Base-by-base conservation (phyloP, 2,329 filamentous ascomycete genomes). In the Diaporthe destruens region DNA sequence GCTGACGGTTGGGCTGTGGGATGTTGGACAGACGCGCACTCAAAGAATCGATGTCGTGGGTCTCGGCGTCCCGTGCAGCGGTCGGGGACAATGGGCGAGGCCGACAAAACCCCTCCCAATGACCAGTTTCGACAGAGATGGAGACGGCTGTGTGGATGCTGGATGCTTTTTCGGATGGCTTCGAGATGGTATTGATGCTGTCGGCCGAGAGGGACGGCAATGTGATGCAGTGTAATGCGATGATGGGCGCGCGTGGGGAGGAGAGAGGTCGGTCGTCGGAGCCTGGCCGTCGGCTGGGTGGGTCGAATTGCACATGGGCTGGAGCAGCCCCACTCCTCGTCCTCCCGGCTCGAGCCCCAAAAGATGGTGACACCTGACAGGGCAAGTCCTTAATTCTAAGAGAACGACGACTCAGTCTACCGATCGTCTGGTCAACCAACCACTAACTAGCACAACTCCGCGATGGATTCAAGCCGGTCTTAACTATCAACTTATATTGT, bases 161-260 rank as follows among this genome's bases (percentile, higher is more conserved):
- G n/a, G 25, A 25, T 18, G 44, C 11, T 32, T n/a, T 20, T 16
- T 70, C 47, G 29, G 72, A 63, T 63, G 66, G 47, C 44, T 25
- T 42, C 23, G 51, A 56, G 71, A 74, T 74, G 70, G 53, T n/a
- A 55, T 44, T 65, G 47, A 66, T 51, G 61, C 61, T 66, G 61
- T 39, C 12, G 61, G 61, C 32, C 29, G 47, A 29, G 34, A 51
- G 36, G 18, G 66, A 55, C 36, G 23, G 63, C 29, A 61, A 39
- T 63, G 65, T 66, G 44, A 61, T 53, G 68, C 49, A 70, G 57
- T 70, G 68, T 42, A 61, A 61, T 59, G 47, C 32, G 47, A 61
- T 61, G 55, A 59, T 61, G 49, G 23, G 36, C 68, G 56, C 68
- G 56, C 49, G 67, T 61, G 68, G 47, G 68, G 68, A 51, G 61